Evolutionary conservation across 1,139 yeast genomes (phyloP), one percentile per base, ranked within the genome.

Genomic region (Meyerozyma elateridarum): DNA sequence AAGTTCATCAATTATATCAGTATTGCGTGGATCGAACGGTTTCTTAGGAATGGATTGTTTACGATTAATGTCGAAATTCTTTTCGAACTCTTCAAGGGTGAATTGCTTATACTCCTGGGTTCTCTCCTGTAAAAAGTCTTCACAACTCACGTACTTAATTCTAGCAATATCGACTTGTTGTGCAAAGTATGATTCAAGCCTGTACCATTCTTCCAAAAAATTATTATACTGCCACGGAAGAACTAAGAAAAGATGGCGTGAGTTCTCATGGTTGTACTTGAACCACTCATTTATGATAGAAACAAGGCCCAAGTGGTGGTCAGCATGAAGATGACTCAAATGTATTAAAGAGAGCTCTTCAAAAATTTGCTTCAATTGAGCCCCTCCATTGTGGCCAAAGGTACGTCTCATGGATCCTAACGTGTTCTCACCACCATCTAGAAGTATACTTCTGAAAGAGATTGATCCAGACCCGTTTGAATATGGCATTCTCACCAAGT

Each of bases 351-450:
- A 61, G 37, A 89, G 56, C 46, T 88, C 93, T 26, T 59, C 46
- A 27, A 81, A 53, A 15, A 67, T 45, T 29, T 51, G 54, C 9
- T 37, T 36, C n/a, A 54, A 44, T 28, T 80, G 67, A 22, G 60
- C 51, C 11, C 36, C 34, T 6, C 33, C 29, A 22, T 33, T 46
- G 5, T 65, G 63, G 1, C 81, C 81, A 41, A 78, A 78, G 34
- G 76, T 64, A 43, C 97, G 73, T 27, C 64, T 55, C 42, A 93
- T 56, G 1, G 85, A 62, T 1, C 95, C 96, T 19, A 83, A 49
- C 0, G 97, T 87, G 36, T 87, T 89, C 52, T 93, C 99, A 14
- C 99, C 99, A 12, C 93, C 95, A 59, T 93, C 98, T 30, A 93
- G 59, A 16, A 93, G 48, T 2, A 79, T 50, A 2, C 76, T 59